A percentile compares a stretch with the other conserved stretches of the same genome.
Conservation (phyloP, 2,329 filamentous ascomycete genomes). For the Ceratocystis alfenasii region DNA sequence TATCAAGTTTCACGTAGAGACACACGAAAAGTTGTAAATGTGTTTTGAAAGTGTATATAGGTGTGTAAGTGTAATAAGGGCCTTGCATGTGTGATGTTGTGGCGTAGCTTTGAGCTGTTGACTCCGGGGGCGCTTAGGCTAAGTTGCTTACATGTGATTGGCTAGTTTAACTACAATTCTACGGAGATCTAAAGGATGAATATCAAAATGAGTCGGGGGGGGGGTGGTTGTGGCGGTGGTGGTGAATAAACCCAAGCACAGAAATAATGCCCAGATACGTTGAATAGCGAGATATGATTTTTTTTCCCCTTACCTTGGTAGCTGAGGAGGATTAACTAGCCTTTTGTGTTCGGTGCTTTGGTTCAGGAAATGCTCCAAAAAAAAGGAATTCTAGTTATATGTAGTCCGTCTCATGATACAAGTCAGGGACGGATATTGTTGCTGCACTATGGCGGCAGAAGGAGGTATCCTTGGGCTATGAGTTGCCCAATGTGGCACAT, state of each 20-base stretch:
- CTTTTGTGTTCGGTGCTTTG: too few relatives aligned
- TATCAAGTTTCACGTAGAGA: neutral
- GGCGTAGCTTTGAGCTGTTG: neutral
- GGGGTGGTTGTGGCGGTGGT: too few relatives aligned
- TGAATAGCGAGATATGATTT: too few relatives aligned
- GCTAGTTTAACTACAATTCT: neutral
- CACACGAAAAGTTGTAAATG: neutral
- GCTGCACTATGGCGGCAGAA: neutral
- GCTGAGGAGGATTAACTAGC: too few relatives aligned
- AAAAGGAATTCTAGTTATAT: neutral
- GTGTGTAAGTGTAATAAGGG: neutral
- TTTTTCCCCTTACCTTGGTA: too few relatives aligned
- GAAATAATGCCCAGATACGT: neutral
- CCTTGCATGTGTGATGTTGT: neutral
- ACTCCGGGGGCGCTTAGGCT: slow-evolving; percentile 7
- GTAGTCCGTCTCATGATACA: neutral
- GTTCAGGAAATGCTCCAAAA: too few relatives aligned
- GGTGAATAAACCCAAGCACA: neutral
- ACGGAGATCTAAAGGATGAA: neutral
- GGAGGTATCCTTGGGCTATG: neutral
- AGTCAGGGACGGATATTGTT: neutral
- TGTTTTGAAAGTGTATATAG: neutral
- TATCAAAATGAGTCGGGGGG: too few relatives aligned
- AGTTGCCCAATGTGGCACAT: neutral
- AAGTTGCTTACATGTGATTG: slow-evolving; percentile 13